Base-by-base conservation (phyloP, 257 asterid species). In the Fraxinus americana region DNA sequence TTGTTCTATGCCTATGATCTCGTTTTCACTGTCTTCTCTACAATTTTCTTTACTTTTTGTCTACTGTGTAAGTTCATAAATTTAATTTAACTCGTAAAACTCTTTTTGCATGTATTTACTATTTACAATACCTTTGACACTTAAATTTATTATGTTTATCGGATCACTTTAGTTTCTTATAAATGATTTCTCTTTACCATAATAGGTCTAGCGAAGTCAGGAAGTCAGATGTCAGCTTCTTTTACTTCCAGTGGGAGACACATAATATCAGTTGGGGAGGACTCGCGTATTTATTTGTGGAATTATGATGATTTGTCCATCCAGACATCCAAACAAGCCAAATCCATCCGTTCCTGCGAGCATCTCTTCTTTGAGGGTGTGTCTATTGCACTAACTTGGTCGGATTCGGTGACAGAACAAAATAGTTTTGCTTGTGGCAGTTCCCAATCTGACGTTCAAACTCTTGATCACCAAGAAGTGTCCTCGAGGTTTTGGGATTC, bases 241-340 rank as follows among this genome's bases (percentile, higher is more conserved):
- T 86, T 89, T 13, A 84, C 94, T 71, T 78, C 96, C 13, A 84
- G 82, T 0, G 92, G 97, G 9, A 82, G 77, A 23, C 94, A 94
- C 87, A 85, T 94, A 67, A 70, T 94, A 70, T 94, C 99, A 3
- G 86, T 90, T 23, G 98, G 98, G 38, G 91, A 89, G 61, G 96
- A 92, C 71, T 94, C 97, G 0, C 90, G 85, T 0, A 35, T 94
- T 2, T 94, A 92, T 69, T 2, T 94, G 13, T 92, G 98, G 98
- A 87, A 90, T 75, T 77, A 91, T 54, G 85, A 87, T 21, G 85
- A 90, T 36, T 73, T 63, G 27, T 77, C 61, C 70, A 76, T 85
- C 87, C 88, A 75, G 74, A 48, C 89, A 52, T 39, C 86, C 17
- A 90, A 83, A 84, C 85, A 84, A 29, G 76, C 81, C 30, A 89